Conservation (phyloP, 1,284 basidiomycete species). For the Caloboletus inedulis region DNA sequence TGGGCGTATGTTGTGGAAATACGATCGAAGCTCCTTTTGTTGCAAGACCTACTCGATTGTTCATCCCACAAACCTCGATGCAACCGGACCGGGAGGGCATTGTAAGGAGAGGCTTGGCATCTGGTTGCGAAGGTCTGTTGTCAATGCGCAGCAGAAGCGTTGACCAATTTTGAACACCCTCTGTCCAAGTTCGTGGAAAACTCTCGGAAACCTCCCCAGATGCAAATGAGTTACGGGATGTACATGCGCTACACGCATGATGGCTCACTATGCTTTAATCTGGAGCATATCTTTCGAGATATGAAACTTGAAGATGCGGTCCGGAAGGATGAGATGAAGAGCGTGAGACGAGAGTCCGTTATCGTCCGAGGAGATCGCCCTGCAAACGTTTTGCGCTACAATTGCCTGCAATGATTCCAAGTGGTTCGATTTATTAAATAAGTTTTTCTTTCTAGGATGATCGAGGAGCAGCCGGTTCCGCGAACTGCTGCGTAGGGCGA, state of each 20-base stretch:
- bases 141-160: constrained; percentile 3
- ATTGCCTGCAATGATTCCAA: not conserved
- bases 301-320: constrained; percentile 2
- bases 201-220: constrained; percentile 3
- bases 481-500: constrained; percentile 8
- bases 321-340: not conserved
- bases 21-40: not conserved
- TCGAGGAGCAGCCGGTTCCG: constrained; percentile 21
- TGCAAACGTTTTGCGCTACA: constrained; percentile 1
- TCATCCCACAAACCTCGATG: constrained; percentile 6
- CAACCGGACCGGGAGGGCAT: constrained; percentile 3
- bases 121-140: not conserved
- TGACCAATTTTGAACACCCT: not conserved
- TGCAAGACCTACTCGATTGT: not conserved
- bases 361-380: constrained; percentile 28
- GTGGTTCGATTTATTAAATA: constrained; percentile 10
- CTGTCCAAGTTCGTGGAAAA: constrained; percentile 1
- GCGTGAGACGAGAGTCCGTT: constrained; percentile 7
- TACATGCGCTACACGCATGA: constrained; percentile 17
- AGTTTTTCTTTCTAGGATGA: constrained; percentile 1
- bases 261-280: constrained; percentile 17
- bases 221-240: constrained; percentile 7
- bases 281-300: constrained; percentile 22
- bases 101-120: constrained; percentile 9
- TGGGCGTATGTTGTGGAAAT: not conserved